These are phyloP conservation scores for Sicyos edulis DNA, from an alignment of 306 rosid species.

Conservation along the genomic window DNA sequence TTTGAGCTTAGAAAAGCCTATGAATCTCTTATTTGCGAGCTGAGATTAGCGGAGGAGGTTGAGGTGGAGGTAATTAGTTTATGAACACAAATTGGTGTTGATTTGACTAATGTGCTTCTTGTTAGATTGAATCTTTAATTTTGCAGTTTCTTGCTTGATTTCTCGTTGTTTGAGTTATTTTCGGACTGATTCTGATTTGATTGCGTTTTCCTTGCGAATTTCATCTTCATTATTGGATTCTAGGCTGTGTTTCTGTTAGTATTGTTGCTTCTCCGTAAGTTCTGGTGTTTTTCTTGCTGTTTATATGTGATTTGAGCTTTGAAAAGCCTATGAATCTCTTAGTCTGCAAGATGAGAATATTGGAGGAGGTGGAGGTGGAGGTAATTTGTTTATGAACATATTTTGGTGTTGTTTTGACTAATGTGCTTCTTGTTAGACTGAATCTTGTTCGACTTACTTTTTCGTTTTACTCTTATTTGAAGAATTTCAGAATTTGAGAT, in stretches of 20 bases:
- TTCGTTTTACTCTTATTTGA: background rate
- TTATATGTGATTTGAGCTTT: background rate
- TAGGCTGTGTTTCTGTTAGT: slow-evolving; percentile 6
- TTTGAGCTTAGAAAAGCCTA: background rate
- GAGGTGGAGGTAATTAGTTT: background rate
- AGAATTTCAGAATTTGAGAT: slow-evolving; percentile 12
- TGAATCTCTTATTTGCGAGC: background rate
- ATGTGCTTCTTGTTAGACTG: slow-evolving; percentile 8
- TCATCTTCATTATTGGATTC: slow-evolving; percentile 9
- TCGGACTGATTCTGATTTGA: background rate
- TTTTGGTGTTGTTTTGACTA: background rate
- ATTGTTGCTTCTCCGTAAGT: background rate
- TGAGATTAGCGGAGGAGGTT: slow-evolving; percentile 8
- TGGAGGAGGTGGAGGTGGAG: background rate
- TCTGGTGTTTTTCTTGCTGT: background rate
- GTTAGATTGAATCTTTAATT: slow-evolving; percentile 13
- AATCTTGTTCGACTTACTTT: background rate
- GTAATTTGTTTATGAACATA: background rate
- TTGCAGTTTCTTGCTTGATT: slow-evolving; percentile 17
- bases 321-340: background rate
- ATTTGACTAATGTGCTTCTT: slow-evolving; percentile 6
- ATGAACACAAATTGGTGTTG: background rate
- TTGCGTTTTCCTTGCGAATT: background rate
- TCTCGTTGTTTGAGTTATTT: background rate
- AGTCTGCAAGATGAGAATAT: slow-evolving; percentile 1